Percentiles rank a stretch among this genome's conserved stretches.
Evolutionary conservation across 2,329 filamentous ascomycete species (phyloP).

Genomic region (Alternaria burnsii): DNA sequence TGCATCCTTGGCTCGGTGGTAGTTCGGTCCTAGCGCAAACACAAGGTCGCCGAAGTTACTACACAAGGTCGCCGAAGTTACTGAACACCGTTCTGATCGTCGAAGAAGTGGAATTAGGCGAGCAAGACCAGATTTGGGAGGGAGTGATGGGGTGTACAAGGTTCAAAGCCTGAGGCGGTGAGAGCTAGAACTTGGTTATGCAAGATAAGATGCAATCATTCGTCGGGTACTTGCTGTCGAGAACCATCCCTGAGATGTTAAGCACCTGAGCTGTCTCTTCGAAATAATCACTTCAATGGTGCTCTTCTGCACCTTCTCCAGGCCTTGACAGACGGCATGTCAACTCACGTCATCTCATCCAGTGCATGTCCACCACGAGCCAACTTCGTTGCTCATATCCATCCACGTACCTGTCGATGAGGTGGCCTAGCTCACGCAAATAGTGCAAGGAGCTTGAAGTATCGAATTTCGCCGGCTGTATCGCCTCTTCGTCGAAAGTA

Average conservation of each 20-base stretch:
- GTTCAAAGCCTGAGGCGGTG: neutral
- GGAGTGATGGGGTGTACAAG: neutral
- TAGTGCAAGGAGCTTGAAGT: neutral
- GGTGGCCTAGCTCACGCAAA: neutral
- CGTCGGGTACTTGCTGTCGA: neutral
- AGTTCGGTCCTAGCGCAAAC: neutral
- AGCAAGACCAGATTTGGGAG: neutral
- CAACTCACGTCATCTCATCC: too few relatives aligned
- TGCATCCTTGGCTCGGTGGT: neutral
- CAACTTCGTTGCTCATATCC: too few relatives aligned
- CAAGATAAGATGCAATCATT: neutral
- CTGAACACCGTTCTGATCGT: neutral
- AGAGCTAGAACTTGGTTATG: neutral
- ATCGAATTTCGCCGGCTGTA: neutral
- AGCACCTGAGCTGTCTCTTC: neutral
- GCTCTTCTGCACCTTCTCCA: neutral
- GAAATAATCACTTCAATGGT: neutral
- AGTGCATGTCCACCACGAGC: neutral
- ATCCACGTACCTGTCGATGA: neutral
- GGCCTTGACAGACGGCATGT: neutral
- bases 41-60: neutral
- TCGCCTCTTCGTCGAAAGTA: neutral
- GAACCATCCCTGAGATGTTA: neutral
- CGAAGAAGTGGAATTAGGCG: neutral
- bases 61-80: neutral